Base-by-base conservation (phyloP, 2,329 filamentous ascomycete genomes). In the Leptosphaerulina australis region DNA sequence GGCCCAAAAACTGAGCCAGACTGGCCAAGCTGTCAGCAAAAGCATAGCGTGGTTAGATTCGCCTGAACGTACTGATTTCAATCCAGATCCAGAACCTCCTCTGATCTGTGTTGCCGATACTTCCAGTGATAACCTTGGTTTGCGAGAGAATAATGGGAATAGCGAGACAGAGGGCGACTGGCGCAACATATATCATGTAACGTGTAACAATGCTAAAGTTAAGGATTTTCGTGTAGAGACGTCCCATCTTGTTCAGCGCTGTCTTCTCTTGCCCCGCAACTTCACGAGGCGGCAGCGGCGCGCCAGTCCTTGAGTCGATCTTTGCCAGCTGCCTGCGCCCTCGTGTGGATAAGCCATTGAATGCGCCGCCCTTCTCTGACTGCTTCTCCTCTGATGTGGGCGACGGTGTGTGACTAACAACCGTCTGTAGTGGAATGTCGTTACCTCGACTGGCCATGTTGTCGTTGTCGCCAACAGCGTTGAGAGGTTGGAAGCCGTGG, bases 21-120 rank as follows among this genome's bases (percentile, higher is more conserved):
- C 72, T 71, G 38, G 8, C 20, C 7, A 12, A 7, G 6, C 1
- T 21, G 50, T 62, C 37, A 63, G 56, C 29, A 17, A 18, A n/a
- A 21, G 12, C 10, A 3, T 12, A 1, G 5, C 18, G n/a, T 9
- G 4, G 1, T 8, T 5, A 10, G 10, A 7, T 9, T 15, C 29
- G n/a, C n/a, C 5, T 8, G 10, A n/a, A 58, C 70, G 54, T 58
- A 74, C 71, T 76, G 36, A 86, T 78, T 67, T 86, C 83, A 28
- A 87, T 74, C 84, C 84, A 87, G 14, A 79, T 78, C 72, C 85
- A 87, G 71, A 87, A 83, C 77, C 81, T 84, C 44, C 80, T 74
- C 30, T 85, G 76, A 6, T 77, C 72, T 4, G 86, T 82, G 17
- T 79, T 79, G 12, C 80, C 81, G 55, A 86, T 81, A 21, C 70